Percentiles rank a stretch among this genome's conserved stretches.
Conservation (phyloP, 202 grass and related monocot genomes). For the Setaria italica region DNA sequence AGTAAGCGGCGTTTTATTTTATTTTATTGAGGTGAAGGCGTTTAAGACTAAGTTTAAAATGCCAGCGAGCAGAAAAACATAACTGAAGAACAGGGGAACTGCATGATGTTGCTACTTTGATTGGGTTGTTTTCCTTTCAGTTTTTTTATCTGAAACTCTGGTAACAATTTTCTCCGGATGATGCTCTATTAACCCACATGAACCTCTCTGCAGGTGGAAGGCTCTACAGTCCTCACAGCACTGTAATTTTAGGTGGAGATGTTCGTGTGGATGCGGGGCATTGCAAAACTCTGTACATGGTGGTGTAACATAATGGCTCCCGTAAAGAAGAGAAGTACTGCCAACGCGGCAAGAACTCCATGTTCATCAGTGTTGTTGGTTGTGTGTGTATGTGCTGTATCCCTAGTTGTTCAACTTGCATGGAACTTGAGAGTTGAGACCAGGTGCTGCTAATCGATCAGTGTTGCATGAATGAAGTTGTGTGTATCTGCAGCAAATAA, state of each 20-base stretch:
- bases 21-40: too few species aligned
- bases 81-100: background rate
- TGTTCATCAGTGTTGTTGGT: background rate
- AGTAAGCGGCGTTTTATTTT: too few species aligned
- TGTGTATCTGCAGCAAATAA: slow-evolving; percentile 26
- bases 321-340: slow-evolving; percentile 19
- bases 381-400: slow-evolving; percentile 30
- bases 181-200: background rate
- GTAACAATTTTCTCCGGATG: background rate
- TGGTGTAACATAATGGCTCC: slow-evolving; percentile 56
- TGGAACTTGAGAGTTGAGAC: slow-evolving; percentile 25
- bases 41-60: background rate
- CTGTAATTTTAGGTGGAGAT: slow-evolving; percentile 41
- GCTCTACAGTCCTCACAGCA: slow-evolving; percentile 68
- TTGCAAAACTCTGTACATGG: slow-evolving; percentile 42
- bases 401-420: slow-evolving; percentile 3
- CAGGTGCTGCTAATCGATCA: background rate
- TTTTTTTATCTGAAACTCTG: background rate
- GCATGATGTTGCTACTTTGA: background rate
- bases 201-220: slow-evolving; percentile 66
- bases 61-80: background rate
- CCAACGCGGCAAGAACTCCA: background rate
- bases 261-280: slow-evolving; percentile 5
- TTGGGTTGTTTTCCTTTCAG: background rate
- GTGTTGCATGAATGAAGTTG: background rate